These are phyloP conservation scores for Boletales sp. DNA, from an alignment of 768 basidiomycete genomes.

Conservation along the genomic window DNA sequence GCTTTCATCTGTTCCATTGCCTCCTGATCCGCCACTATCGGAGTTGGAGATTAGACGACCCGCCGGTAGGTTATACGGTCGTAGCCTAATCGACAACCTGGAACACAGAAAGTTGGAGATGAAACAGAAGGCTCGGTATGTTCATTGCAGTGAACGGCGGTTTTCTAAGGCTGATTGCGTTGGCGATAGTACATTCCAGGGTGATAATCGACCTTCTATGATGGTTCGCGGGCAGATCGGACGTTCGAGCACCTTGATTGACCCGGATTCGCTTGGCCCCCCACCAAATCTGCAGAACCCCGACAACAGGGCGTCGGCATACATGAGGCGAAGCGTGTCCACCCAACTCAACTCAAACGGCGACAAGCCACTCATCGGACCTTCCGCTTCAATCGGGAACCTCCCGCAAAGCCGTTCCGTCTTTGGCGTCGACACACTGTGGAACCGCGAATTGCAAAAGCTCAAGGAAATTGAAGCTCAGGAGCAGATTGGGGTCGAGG, in stretches of 20 bases:
- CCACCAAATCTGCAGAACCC: constrained; percentile 46
- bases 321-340: constrained; percentile 50
- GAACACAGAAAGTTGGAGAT: constrained; percentile 80
- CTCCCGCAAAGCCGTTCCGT: constrained; percentile 64
- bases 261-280: constrained; percentile 55
- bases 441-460: constrained; percentile 86
- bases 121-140: constrained; percentile 80
- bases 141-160: background rate
- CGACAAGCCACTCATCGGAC: constrained; percentile 29
- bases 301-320: constrained; percentile 40
- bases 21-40: constrained; percentile 28
- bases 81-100: constrained; percentile 87
- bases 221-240: constrained; percentile 66
- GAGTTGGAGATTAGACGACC: constrained; percentile 43
- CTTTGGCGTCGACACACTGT: constrained; percentile 90
- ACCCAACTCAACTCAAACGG: constrained; percentile 62
- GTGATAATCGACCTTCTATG: constrained; percentile 90
- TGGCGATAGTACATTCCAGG: constrained; percentile 69
- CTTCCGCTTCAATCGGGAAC: constrained; percentile 30
- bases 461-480: constrained; percentile 70
- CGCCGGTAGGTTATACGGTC: constrained; percentile 81
- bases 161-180: constrained; percentile 1
- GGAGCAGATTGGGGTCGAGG: constrained; percentile 60
- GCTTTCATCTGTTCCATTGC: constrained; percentile 27
- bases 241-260: constrained; percentile 68